Base-by-base conservation (phyloP, 139 green algal genomes). In the Micromonas pusilla region DNA sequence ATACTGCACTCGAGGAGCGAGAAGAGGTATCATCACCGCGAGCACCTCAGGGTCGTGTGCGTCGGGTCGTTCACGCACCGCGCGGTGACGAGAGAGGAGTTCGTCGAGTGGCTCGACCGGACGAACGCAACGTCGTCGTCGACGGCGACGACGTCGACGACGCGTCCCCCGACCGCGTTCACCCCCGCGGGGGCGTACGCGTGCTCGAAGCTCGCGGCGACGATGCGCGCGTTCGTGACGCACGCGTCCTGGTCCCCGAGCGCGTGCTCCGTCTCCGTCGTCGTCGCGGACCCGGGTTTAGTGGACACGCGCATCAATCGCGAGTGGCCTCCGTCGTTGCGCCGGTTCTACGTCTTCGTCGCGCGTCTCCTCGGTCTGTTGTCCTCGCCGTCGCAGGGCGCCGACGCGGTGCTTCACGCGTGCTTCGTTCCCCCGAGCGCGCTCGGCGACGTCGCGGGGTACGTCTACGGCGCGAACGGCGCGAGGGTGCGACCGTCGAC, bases 381-480 rank as follows among this genome's bases (percentile, higher is more conserved):
- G 45, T 23, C 45, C 16, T 9, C 45, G 16, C 16, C 45, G 45
- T 57, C 45, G 45, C 9, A 9, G 45, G 45, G 71, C 71, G 90
- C 72, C 1, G 83, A 84, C 23, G 78, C 85, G 3, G 76, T 86
- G 45, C 26, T 66, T 21, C 31, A n/a, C 53, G 62, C 71, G 26
- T 66, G 45, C 16, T 57, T 57, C 45, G n/a, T n/a, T n/a, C n/a
- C n/a, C n/a, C n/a, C n/a, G n/a, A n/a, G n/a, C n/a, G n/a, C n/a
- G n/a, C n/a, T n/a, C n/a, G 45, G 16, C 45, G 45, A 57, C 9
- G 45, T 23, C 9, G 45, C 45, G 45, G 16, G 9, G 45, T 57
- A 57, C 45, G 45, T 57, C 9, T 57, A 57, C 16, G 45, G 45
- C 45, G 45, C 45, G 45, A 57, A 16, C 9, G 45, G 45, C 16